Conservation (phyloP, 805 yeast species). For the Teunomyces stri region DNA sequence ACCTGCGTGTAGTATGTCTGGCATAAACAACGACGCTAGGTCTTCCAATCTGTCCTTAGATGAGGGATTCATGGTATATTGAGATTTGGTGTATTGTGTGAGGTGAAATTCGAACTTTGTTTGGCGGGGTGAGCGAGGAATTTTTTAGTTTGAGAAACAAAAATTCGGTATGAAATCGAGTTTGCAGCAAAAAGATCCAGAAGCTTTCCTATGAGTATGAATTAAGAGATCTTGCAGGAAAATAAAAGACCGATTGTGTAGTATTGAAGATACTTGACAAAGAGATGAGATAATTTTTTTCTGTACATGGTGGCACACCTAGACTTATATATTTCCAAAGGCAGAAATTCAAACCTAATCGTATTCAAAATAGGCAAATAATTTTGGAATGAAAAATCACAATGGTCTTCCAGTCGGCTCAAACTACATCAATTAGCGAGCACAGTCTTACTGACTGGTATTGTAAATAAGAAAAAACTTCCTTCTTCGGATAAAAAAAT, state of each 20-base stretch:
- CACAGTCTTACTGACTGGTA: slow-evolving; percentile 1
- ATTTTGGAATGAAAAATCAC: not conserved
- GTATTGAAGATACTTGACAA: not conserved
- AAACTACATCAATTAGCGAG: slow-evolving; percentile 3
- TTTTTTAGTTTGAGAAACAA: not conserved
- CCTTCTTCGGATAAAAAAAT: slow-evolving; percentile 3
- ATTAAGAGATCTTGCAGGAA: not conserved
- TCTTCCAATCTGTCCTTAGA: slow-evolving; percentile 29
- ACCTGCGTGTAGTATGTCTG: slow-evolving; percentile 33
- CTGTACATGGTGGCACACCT: not conserved
- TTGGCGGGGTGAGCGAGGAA: slow-evolving; percentile 5
- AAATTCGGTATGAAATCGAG: not conserved
- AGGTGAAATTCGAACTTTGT: not conserved
- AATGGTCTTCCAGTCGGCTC: slow-evolving; percentile 2
- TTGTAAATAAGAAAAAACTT: slow-evolving; percentile 1
- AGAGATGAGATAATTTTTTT: not conserved
- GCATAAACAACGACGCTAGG: slow-evolving; percentile 40
- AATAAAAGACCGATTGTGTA: not conserved
- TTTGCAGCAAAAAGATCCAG: slow-evolving; percentile 1
- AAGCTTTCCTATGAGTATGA: too few relatives aligned
- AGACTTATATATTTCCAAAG: not conserved
- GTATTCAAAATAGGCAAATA: slow-evolving; percentile 3
- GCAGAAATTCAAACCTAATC: slow-evolving; percentile 1
- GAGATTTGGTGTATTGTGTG: not conserved
- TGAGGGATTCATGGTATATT: not conserved